These are phyloP conservation scores for Penicillium sp. DNA, from an alignment of 2,329 filamentous ascomycete species.

Conservation along the genomic window DNA sequence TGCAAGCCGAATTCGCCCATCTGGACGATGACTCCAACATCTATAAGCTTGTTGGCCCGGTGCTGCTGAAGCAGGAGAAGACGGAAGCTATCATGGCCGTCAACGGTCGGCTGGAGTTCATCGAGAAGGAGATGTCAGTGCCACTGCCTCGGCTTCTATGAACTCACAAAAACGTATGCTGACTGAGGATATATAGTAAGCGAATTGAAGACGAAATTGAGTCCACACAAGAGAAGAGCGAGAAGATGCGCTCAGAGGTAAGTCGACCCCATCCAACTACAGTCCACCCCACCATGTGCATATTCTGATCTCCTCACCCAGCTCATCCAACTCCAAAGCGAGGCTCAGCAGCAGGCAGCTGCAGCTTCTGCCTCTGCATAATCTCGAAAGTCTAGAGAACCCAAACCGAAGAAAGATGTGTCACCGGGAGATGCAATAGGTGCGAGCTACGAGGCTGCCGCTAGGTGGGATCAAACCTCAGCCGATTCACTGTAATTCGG, in stretches of 20 bases:
- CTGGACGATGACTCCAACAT: slow-evolving; percentile 81
- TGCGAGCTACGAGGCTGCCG: not conserved
- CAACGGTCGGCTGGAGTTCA: slow-evolving; percentile 86
- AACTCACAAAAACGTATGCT: not conserved
- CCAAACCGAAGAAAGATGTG: not conserved
- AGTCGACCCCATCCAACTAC: slow-evolving; percentile 20
- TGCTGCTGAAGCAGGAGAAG: slow-evolving; percentile 92
- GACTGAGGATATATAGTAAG: slow-evolving; percentile 48
- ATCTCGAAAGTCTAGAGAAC: slow-evolving; percentile 6
- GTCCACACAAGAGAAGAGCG: slow-evolving; percentile 62
- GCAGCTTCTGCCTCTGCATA: slow-evolving; percentile 34
- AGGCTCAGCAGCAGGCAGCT: slow-evolving; percentile 37
- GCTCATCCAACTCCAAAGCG: slow-evolving; percentile 43
- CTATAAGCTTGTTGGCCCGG: slow-evolving; percentile 92
- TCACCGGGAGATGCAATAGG: not conserved
- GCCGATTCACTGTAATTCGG: not conserved
- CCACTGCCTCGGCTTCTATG: not conserved
- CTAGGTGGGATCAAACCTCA: not conserved
- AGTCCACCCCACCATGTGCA: not conserved
- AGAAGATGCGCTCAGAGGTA: slow-evolving; percentile 65
- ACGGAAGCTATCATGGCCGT: slow-evolving; percentile 87
- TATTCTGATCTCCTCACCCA: slow-evolving; percentile 24
- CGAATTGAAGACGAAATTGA: slow-evolving; percentile 66
- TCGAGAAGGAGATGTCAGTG: slow-evolving; percentile 84
- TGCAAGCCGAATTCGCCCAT: slow-evolving; percentile 83